Evolutionary conservation across 2,329 filamentous ascomycete genomes (phyloP).

Genomic region (Pochonia chlamydosporia): DNA sequence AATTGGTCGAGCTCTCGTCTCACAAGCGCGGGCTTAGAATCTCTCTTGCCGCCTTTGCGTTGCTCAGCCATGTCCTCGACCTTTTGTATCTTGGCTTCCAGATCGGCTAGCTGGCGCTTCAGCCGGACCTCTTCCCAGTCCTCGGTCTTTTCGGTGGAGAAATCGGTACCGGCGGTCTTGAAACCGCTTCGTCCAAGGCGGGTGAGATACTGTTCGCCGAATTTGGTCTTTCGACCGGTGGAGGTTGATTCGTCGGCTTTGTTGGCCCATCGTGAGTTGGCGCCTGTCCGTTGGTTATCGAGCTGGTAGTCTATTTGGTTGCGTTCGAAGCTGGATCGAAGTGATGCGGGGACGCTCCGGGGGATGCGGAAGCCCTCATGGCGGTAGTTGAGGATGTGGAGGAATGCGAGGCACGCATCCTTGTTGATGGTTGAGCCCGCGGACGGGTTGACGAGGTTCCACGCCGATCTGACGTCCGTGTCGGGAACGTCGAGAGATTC

Average conservation of each 20-base stretch:
- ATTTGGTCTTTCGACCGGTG: conserved; percentile 91
- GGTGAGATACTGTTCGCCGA: conserved; percentile 93
- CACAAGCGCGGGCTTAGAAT: conserved; percentile 81
- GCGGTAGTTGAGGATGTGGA: conserved; percentile 93
- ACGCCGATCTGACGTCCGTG: conserved; percentile 81
- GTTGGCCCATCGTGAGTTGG: conserved; percentile 70
- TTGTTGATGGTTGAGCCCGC: conserved; percentile 81
- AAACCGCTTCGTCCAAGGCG: conserved; percentile 80
- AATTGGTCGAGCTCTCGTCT: conserved; percentile 92
- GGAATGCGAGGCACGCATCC: conserved; percentile 87
- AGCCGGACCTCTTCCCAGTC: conserved; percentile 97
- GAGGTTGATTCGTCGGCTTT: conserved; percentile 73
- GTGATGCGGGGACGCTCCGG: conserved; percentile 81
- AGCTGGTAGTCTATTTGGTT: conserved; percentile 96
- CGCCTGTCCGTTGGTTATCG: conserved; percentile 62
- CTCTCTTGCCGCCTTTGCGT: conserved; percentile 57
- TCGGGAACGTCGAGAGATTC: conserved; percentile 68
- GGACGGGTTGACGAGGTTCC: conserved; percentile 96
- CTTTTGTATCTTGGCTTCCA: conserved; percentile 81
- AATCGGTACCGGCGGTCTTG: conserved; percentile 82
- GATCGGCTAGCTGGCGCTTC: conserved; percentile 83
- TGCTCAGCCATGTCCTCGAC: conserved; percentile 70
- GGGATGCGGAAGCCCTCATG: conserved; percentile 95
- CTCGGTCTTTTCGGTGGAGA: conserved; percentile 75
- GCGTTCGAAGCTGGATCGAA: conserved; percentile 86